A percentile compares a stretch with the other conserved stretches of the same genome.
Conservation (phyloP, 2,329 filamentous ascomycete species). For the Fusarium xyrophilum region DNA sequence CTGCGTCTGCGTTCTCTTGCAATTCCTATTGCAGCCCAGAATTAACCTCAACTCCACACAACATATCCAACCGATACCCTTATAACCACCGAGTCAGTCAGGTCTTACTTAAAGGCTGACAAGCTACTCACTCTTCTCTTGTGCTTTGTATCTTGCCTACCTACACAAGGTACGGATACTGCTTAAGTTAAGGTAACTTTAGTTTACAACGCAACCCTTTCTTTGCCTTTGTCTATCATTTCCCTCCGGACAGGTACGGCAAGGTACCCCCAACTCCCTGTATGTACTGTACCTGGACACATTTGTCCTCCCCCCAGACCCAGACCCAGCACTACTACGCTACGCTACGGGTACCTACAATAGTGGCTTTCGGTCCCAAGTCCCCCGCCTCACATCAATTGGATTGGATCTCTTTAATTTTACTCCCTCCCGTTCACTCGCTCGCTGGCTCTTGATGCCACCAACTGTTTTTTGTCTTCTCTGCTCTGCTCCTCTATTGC, state of each 20-base stretch:
- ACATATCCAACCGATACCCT: background rate
- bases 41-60: background rate
- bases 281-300: background rate
- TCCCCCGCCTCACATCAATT: slow-evolving; percentile 29
- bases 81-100: background rate
- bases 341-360: slow-evolving; percentile 28
- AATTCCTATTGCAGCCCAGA: background rate
- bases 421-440: slow-evolving; percentile 25
- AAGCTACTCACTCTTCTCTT: background rate
- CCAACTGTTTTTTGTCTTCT: slow-evolving; percentile 21
- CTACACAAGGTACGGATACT: background rate
- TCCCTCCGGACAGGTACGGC: background rate
- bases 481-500: slow-evolving; percentile 17
- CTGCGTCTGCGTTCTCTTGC: background rate
- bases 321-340: background rate
- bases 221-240: background rate
- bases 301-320: background rate
- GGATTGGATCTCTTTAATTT: slow-evolving; percentile 32
- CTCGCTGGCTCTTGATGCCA: slow-evolving; percentile 28
- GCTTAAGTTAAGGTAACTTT: too few species aligned
- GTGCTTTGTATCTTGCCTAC: background rate
- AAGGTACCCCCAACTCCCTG: background rate
- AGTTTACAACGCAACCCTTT: background rate
- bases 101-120: background rate
- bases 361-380: slow-evolving; percentile 26